Evolutionary conservation across 306 rosid species (phyloP), one percentile per base, ranked within the genome.

Genomic region (Citrullus mucosospermus): DNA sequence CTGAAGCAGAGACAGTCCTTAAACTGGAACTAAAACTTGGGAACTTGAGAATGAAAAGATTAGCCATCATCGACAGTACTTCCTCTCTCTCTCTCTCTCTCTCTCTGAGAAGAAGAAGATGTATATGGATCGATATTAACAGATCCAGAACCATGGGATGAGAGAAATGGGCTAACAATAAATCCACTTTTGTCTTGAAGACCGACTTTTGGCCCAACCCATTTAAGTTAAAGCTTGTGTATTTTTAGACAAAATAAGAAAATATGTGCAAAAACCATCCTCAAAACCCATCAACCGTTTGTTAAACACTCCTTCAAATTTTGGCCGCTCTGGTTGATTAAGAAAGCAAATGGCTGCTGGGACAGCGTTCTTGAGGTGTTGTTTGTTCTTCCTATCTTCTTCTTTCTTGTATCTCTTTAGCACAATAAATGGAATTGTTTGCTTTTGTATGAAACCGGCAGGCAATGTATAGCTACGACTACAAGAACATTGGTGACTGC

Each of bases 1-100:
- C 93, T 63, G 83, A 91, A 79, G 82, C 86, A 54, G 89, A 61
- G 87, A 92, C 88, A 84, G 71, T 86, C 83, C 90, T 89, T 78
- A 87, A 81, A 50, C 81, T 78, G 81, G 87, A 81, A 44, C 82
- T 80, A 81, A 78, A 80, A 79, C 22, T 83, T 78, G 98, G 98
- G 22, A 88, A 77, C 54, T 75, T 89, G 53, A 90, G 79, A 81
- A 88, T 78, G 79, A 92, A 63, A 2, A 78, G 91, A 82, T 79
- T 88, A 43, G 93, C 93, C 98, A 94, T 93, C 83, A 25, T 43
- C 75, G 34, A 13, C 15, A 14, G 9, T 36, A 4, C 9, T 59
- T 17, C 12, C 34, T 20, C 59, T 73, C n/a, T 38, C 1, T 57
- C n/a, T 6, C 57, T 6, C 57, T 53, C 16, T 46, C 15, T 46